Conservation (phyloP, 805 yeast genomes). For the Komagataella pastoris region DNA sequence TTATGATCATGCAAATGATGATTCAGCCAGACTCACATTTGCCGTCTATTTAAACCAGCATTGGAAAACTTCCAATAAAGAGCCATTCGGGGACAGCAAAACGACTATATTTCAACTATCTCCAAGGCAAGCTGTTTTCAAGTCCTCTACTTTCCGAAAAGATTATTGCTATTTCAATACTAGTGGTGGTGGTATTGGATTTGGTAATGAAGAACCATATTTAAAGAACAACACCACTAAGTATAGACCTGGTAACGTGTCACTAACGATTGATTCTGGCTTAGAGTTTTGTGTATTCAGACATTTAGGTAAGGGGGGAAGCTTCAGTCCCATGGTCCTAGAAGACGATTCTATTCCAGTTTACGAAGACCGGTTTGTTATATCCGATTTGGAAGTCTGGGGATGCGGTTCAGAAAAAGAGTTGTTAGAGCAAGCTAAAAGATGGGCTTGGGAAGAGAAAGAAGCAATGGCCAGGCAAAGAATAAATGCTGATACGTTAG, state of each 20-base stretch:
- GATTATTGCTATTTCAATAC: constrained; percentile 53
- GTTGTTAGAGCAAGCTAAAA: constrained; percentile 57
- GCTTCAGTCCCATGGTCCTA: constrained; percentile 18
- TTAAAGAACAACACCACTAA: constrained; percentile 27
- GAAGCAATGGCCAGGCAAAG: constrained; percentile 72
- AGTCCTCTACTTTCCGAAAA: constrained; percentile 19
- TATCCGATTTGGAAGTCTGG: constrained; percentile 80
- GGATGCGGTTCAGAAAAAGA: constrained; percentile 80
- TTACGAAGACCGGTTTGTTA: constrained; percentile 58
- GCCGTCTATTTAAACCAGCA: constrained; percentile 59
- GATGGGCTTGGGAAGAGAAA: constrained; percentile 86
- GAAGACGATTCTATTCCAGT: constrained; percentile 16
- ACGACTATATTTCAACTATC: constrained; percentile 51
- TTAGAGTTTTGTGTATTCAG: constrained; percentile 76
- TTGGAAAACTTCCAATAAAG: constrained; percentile 67
- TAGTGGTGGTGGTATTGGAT: constrained; percentile 70
- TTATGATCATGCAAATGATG: constrained; percentile 9
- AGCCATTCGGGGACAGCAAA: constrained; percentile 51
- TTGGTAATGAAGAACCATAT: constrained; percentile 60
- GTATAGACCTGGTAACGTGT: constrained; percentile 62
- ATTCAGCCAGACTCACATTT: constrained; percentile 33
- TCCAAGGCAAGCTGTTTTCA: constrained; percentile 51
- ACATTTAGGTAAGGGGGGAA: constrained; percentile 46
- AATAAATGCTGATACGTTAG: constrained; percentile 49
- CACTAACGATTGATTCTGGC: constrained; percentile 64